phyloP scores from a whole-genome alignment of 345 rosid genomes.

The rapeseed (Brassica napus) region DNA sequence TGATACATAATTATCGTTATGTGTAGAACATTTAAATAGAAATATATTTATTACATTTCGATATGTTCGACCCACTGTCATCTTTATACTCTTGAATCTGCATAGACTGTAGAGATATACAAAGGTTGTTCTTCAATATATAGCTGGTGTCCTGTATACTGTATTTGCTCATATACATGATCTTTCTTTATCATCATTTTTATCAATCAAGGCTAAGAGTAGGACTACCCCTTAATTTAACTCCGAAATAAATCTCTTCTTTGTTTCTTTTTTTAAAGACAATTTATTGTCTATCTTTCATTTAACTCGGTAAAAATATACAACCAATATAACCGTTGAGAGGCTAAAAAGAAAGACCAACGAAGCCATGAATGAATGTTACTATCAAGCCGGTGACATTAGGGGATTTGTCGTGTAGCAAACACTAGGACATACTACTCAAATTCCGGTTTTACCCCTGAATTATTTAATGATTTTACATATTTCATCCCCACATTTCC shows the following conservation, averaged over 20 bases:
- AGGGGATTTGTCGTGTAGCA: constrained; percentile 5
- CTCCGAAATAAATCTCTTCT: background rate
- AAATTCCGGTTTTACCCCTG: constrained; percentile 22
- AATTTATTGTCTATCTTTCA: background rate
- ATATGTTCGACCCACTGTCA: too few species aligned
- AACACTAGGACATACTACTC: background rate
- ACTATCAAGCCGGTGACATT: background rate
- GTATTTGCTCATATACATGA: too few species aligned
- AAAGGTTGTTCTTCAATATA: too few species aligned
- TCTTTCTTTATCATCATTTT: too few species aligned
- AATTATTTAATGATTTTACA: background rate
- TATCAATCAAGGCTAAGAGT: background rate
- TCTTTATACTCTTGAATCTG: too few species aligned
- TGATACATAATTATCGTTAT: too few species aligned
- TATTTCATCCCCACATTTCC: constrained; percentile 2
- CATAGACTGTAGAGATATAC: too few species aligned
- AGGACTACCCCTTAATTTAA: background rate
- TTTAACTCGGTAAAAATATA: background rate
- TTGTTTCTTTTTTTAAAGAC: background rate
- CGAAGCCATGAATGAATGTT: constrained; percentile 1
- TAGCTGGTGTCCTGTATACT: too few species aligned
- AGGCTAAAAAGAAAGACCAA: background rate
- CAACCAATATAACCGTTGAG: constrained; percentile 16
- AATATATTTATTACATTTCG: too few species aligned
- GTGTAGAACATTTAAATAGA: too few species aligned